Conservation (phyloP, 139 green algal genomes). For the Picochlorum sp. region DNA sequence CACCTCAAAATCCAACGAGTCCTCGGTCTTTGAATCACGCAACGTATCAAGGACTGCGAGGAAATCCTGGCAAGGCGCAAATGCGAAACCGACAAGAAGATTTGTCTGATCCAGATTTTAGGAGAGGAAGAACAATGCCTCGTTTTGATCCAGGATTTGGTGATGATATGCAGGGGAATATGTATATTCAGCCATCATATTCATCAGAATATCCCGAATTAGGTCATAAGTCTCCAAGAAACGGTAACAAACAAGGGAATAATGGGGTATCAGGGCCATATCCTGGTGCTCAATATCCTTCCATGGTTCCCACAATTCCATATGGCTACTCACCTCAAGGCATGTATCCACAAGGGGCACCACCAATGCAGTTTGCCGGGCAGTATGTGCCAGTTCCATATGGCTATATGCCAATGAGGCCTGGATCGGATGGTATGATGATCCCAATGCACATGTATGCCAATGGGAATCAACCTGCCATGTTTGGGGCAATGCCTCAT, state of each 20-base stretch:
- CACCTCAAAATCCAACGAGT: neutral
- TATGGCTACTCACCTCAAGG: neutral
- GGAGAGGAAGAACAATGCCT: constrained; percentile 7
- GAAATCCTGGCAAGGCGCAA: constrained; percentile 19
- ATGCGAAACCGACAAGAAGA: constrained; percentile 32
- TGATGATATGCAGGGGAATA: too few relatives aligned
- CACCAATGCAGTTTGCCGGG: neutral
- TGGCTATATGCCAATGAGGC: neutral
- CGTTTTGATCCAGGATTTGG: too few relatives aligned
- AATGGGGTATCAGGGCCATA: neutral
- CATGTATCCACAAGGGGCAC: too few relatives aligned
- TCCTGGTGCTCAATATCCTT: neutral
- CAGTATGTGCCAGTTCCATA: neutral
- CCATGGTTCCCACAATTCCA: neutral
- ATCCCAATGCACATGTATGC: too few relatives aligned
- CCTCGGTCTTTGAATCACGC: neutral
- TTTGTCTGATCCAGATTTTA: constrained; percentile 33
- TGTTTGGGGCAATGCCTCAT: too few relatives aligned
- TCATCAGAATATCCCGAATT: constrained; percentile 1
- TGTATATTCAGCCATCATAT: neutral
- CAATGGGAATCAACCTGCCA: too few relatives aligned
- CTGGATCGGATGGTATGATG: too few relatives aligned
- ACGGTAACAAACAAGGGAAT: too few relatives aligned
- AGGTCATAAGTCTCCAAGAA: too few relatives aligned
- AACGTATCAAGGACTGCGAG: constrained; percentile 1